Conservation (phyloP, 75 land plant species). For the Sequoiadendron giganteum region DNA sequence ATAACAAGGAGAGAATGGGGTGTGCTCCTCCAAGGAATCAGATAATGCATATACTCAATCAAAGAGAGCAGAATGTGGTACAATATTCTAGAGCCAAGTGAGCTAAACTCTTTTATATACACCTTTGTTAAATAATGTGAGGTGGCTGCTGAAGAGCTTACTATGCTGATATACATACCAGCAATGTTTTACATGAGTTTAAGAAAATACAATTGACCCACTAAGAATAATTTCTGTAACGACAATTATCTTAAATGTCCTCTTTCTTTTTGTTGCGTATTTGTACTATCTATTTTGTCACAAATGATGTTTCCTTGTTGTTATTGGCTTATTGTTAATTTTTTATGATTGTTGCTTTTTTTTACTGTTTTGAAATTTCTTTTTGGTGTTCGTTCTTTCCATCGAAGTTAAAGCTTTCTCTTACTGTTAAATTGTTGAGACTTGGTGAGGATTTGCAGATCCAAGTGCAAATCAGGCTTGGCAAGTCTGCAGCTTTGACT, state of each 20-base stretch:
- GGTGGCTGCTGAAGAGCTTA: background rate
- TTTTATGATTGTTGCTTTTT: background rate
- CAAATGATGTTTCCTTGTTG: background rate
- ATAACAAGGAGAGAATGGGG: no score
- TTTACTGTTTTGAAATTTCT: no score
- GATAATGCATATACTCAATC: no score
- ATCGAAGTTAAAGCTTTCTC: background rate
- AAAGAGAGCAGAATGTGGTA: no score
- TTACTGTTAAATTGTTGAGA: no score
- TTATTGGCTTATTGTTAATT: background rate
- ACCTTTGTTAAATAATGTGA: background rate
- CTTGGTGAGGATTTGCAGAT: no score
- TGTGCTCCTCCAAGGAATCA: no score
- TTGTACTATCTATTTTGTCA: background rate
- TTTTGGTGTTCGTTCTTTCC: background rate
- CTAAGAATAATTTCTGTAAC: background rate
- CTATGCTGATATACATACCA: background rate
- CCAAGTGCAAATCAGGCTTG: no score
- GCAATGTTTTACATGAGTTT: background rate
- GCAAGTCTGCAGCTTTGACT: no score
- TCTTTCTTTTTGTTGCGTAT: background rate
- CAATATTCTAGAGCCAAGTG: no score
- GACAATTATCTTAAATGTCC: background rate
- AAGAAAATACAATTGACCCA: background rate
- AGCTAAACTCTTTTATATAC: no score